Evolutionary conservation across 805 yeast genomes (phyloP).

Genomic region (Candida rishiriensis): DNA sequence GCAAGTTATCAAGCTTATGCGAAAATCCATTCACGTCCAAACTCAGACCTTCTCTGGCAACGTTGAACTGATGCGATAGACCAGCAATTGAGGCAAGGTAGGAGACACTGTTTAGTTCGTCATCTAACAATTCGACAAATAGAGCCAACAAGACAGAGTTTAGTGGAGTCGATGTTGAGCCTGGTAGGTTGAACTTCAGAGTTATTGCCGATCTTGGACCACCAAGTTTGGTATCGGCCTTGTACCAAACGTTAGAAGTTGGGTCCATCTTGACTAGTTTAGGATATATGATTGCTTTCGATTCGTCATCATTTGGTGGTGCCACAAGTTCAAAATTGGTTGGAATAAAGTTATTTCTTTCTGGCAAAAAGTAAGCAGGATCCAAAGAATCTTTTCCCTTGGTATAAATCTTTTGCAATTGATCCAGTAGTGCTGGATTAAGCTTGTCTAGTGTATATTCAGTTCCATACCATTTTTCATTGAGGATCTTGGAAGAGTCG

Average conservation of each 20-base stretch:
- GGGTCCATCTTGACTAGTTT: slow-evolving; percentile 49
- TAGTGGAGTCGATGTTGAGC: slow-evolving; percentile 53
- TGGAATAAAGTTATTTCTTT: slow-evolving; percentile 77
- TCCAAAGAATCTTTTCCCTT: slow-evolving; percentile 35
- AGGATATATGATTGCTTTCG: slow-evolving; percentile 45
- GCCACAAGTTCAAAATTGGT: slow-evolving; percentile 60
- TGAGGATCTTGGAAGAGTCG: slow-evolving; percentile 31
- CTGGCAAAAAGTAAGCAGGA: slow-evolving; percentile 43
- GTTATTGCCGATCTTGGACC: slow-evolving; percentile 81
- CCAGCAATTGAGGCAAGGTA: slow-evolving; percentile 87
- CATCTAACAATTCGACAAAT: slow-evolving; percentile 68
- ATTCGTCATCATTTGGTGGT: slow-evolving; percentile 30
- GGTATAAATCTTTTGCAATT: slow-evolving; percentile 29
- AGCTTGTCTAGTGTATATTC: slow-evolving; percentile 54
- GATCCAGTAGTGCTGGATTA: slow-evolving; percentile 33
- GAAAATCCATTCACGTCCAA: slow-evolving; percentile 74
- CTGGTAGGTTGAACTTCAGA: slow-evolving; percentile 61
- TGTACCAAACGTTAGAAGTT: slow-evolving; percentile 71
- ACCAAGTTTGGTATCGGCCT: slow-evolving; percentile 83
- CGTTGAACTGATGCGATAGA: slow-evolving; percentile 49
- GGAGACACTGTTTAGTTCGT: slow-evolving; percentile 66
- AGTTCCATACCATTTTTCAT: slow-evolving; percentile 90
- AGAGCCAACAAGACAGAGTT: slow-evolving; percentile 56
- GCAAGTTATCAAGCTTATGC: slow-evolving; percentile 66
- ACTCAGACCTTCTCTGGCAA: slow-evolving; percentile 67